Evolutionary conservation across 139 green algal species (phyloP), one percentile per base, ranked within the genome.

Genomic region (Volvox reticuliferus): DNA sequence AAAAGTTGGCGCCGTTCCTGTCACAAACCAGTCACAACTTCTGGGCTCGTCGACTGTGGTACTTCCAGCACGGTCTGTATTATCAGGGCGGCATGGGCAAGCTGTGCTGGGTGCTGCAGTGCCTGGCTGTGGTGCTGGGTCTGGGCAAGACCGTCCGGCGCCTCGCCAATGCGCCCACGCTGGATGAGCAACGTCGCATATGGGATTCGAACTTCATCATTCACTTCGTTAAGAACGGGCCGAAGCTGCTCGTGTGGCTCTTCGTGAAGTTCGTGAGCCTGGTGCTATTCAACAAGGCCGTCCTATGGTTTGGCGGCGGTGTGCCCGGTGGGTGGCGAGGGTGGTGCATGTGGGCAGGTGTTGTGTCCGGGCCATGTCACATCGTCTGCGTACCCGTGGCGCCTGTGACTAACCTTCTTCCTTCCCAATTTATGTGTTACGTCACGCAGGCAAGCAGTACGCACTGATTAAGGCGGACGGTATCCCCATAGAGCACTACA

Each of bases 61-160:
- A 99, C 96, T 99, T 99, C 94, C 94, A 96, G 81, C 89, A 97
- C 50, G 98, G 98, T 12, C 96, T 99, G 28, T 99, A 99, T 95
- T 99, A 98, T 92, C 96, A 98, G 94, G 98, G 98, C 67, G 97
- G 98, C 91, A 99, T 99, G 98, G 97, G 97, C 83, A 97, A 97
- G 94, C 94, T 98, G 22, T 96, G 98, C 88, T 97, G 94, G 92
- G 92, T 96, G 55, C 82, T 98, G 79, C 96, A 97, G 82, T 95
- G 88, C 88, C 76, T 96, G 37, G 89, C 94, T 18, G 87, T 88
- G 6, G 92, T 93, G 17, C 32, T 97, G 55, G 96, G 96, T 33
- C 90, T 98, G 78, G 81, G 91, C 28, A 91, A 90, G 79, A 88
- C 76, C 19, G 86, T 98, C 33, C 89, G 95, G 30, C 88, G 92